A percentile compares a stretch with the other conserved stretches of the same genome.
phyloP scores from a whole-genome alignment of 169 alveolate species.

The Nephromyces sp. region DNA sequence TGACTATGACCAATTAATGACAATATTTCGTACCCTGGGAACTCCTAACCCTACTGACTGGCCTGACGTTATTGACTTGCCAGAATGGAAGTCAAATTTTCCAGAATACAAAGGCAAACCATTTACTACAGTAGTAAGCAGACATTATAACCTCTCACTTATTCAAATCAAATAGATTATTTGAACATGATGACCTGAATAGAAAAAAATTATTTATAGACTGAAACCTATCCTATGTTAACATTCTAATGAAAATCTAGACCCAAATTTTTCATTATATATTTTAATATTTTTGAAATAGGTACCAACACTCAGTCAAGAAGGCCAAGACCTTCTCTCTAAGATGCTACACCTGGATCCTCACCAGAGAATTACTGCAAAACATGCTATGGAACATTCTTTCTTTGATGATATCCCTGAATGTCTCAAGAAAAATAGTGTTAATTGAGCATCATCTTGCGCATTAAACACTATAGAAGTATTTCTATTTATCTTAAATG shows the following conservation, averaged over 20 bases:
- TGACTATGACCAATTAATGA: conserved; percentile 91
- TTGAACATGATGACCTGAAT: neutral
- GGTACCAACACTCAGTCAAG: conserved; percentile 62
- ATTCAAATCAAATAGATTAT: neutral
- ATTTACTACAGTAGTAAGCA: neutral
- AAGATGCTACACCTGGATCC: conserved; percentile 85
- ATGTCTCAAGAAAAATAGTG: neutral
- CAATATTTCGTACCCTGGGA: conserved; percentile 90
- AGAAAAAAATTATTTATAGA: neutral
- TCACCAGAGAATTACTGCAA: conserved; percentile 86
- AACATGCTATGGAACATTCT: conserved; percentile 85
- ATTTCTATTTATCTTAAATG: no score
- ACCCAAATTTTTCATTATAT: conserved; percentile 26
- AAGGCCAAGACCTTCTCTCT: conserved; percentile 78
- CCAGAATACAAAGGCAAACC: neutral
- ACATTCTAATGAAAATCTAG: neutral
- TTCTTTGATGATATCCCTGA: conserved; percentile 58
- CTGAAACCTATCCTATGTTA: neutral
- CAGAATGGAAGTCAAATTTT: neutral
- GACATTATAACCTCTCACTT: neutral
- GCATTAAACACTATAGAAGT: no score
- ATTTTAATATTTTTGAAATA: conserved; percentile 1
- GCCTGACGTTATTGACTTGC: conserved; percentile 77
- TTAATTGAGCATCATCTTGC: no score
- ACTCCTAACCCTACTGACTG: conserved; percentile 62